These are phyloP conservation scores for Aegilops bicornis DNA, from an alignment of 176 grass and related monocot genomes.

Conservation along the genomic window DNA sequence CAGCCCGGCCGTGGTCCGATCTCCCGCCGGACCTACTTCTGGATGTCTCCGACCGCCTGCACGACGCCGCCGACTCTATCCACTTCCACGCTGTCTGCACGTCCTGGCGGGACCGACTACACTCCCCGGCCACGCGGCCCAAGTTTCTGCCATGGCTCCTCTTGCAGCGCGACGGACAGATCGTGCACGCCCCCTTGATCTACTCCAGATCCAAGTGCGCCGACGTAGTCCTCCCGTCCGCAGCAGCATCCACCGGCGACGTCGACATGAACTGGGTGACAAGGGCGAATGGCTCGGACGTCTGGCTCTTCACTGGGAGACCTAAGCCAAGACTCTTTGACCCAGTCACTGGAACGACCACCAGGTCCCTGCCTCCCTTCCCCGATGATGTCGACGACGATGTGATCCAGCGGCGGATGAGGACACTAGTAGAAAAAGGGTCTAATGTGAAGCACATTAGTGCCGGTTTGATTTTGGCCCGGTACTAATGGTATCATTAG, in stretches of 20 bases:
- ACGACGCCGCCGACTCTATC: background rate
- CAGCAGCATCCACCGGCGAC: background rate
- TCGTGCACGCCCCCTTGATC: background rate
- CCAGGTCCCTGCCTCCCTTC: background rate
- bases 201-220: background rate
- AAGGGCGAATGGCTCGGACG: background rate
- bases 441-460: too few species aligned
- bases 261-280: background rate
- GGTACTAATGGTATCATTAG: too few species aligned
- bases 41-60: background rate
- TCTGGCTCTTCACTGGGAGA: background rate
- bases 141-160: background rate
- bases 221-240: background rate
- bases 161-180: background rate
- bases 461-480: too few species aligned
- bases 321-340: background rate
- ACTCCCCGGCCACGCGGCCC: background rate
- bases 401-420: too few species aligned
- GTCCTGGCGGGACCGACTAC: background rate
- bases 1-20: background rate
- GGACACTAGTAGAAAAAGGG: too few species aligned
- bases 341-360: background rate
- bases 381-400: too few species aligned
- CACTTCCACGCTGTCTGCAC: background rate
- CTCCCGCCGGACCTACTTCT: background rate